Conservation (phyloP, 345 rosid genomes). For the Brassica incana region DNA sequence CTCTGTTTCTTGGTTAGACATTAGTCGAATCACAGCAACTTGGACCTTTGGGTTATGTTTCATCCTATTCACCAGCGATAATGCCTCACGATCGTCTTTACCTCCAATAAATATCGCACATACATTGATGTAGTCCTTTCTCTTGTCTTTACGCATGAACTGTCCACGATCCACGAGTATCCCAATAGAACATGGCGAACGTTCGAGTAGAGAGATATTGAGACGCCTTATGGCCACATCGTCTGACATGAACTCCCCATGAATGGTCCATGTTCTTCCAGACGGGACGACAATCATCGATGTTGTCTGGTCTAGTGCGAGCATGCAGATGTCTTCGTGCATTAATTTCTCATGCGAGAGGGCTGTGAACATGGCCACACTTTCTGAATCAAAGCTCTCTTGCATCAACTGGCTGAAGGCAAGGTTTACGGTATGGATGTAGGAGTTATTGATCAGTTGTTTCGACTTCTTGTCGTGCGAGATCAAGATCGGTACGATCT, state of each 20-base stretch:
- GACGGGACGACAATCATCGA: conserved; percentile 31
- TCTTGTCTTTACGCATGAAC: background rate
- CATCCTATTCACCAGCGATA: conserved; percentile 16
- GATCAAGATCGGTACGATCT: conserved; percentile 43
- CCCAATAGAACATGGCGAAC: conserved; percentile 25
- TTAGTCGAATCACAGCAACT: conserved; percentile 2
- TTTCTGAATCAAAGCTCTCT: background rate
- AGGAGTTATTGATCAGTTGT: conserved; percentile 6
- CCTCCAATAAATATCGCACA: conserved; percentile 32
- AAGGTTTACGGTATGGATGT: conserved; percentile 11
- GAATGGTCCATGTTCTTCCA: conserved; percentile 32
- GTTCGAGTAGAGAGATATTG: conserved; percentile 4
- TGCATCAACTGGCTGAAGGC: conserved; percentile 7
- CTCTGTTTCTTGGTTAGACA: conserved; percentile 4
- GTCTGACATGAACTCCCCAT: conserved; percentile 37
- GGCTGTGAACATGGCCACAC: conserved; percentile 16
- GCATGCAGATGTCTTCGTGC: conserved; percentile 27
- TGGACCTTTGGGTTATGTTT: conserved; percentile 4
- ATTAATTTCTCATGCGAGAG: conserved; percentile 17
- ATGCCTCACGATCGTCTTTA: conserved; percentile 30
- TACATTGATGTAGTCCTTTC: background rate
- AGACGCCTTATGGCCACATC: conserved; percentile 19
- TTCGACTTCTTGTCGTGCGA: conserved; percentile 37
- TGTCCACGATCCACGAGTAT: conserved; percentile 35
- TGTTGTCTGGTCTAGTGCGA: conserved; percentile 20